Evolutionary conservation across 345 rosid species (phyloP).

Genomic region (Aquilaria yunnanensis): DNA sequence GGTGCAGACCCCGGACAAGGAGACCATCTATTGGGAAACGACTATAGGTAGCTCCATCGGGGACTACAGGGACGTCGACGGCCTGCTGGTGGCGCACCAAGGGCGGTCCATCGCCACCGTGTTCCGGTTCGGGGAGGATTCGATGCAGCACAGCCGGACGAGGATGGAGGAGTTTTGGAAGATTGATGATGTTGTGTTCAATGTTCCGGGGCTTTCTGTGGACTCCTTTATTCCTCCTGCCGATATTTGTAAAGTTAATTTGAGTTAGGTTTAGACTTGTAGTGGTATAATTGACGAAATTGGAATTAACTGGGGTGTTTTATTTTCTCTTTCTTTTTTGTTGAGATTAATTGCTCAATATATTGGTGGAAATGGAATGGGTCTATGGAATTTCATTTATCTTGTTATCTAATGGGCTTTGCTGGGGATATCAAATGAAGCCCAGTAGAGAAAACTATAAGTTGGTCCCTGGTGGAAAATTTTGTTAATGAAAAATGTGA

Average conservation of each 20-base stretch:
- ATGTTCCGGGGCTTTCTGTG: slow-evolving; percentile 78
- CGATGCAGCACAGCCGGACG: slow-evolving; percentile 69
- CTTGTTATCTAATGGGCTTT: no score
- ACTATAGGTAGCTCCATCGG: slow-evolving; percentile 85
- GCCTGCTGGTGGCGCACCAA: slow-evolving; percentile 66
- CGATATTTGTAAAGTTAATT: slow-evolving; percentile 41
- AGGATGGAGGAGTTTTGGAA: slow-evolving; percentile 91
- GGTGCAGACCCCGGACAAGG: slow-evolving; percentile 54
- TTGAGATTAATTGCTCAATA: no score
- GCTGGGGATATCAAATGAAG: no score
- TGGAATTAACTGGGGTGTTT: no score
- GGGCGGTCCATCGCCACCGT: slow-evolving; percentile 90
- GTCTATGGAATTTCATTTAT: no score
- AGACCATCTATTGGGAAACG: slow-evolving; percentile 81
- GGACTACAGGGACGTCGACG: slow-evolving; percentile 85
- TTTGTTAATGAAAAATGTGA: no score
- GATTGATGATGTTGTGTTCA: slow-evolving; percentile 87
- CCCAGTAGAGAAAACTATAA: no score
- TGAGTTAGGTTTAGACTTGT: no score
- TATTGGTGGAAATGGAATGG: no score
- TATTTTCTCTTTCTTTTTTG: not conserved
- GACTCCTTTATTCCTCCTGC: slow-evolving; percentile 97
- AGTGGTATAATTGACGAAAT: no score
- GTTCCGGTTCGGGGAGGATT: slow-evolving; percentile 70
- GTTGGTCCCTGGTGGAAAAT: no score